Evolutionary conservation across 1,139 yeast genomes (phyloP).

Genomic region (Debaryomyces psychrophilus): DNA sequence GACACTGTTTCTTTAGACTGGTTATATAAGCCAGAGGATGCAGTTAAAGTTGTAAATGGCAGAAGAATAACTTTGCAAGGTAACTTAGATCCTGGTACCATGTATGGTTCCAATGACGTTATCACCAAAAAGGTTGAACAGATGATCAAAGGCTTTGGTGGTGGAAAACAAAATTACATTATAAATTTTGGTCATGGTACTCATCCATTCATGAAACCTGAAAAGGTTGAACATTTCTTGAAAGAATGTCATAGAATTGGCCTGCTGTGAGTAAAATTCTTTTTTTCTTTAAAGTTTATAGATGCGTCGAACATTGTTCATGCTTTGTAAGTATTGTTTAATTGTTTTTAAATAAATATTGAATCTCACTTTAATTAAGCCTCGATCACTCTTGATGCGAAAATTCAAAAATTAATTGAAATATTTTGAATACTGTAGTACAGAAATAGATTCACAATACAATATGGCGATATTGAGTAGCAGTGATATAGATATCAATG

Average conservation of each 20-base stretch:
- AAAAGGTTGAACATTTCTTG: slow-evolving; percentile 78
- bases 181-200: slow-evolving; percentile 98
- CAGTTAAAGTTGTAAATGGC: slow-evolving; percentile 74
- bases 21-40: slow-evolving; percentile 85
- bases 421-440: neutral
- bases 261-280: slow-evolving; percentile 23
- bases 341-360: neutral
- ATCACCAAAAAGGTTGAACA: slow-evolving; percentile 79
- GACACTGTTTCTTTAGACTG: slow-evolving; percentile 90
- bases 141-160: slow-evolving; percentile 90
- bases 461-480: neutral
- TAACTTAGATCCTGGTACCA: slow-evolving; percentile 91
- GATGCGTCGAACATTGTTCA: neutral
- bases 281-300: neutral
- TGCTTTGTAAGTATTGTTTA: neutral
- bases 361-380: neutral
- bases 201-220: slow-evolving; percentile 96
- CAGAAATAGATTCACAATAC: neutral
- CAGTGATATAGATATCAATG: slow-evolving; percentile 27
- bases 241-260: slow-evolving; percentile 88
- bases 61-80: slow-evolving; percentile 89
- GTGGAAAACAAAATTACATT: slow-evolving; percentile 88
- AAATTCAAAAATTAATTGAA: neutral
- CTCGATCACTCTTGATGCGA: slow-evolving; percentile 1
- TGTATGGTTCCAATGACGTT: slow-evolving; percentile 84